Base-by-base conservation (phyloP, 345 rosid genomes). In the Bruguiera gymnorhiza region DNA sequence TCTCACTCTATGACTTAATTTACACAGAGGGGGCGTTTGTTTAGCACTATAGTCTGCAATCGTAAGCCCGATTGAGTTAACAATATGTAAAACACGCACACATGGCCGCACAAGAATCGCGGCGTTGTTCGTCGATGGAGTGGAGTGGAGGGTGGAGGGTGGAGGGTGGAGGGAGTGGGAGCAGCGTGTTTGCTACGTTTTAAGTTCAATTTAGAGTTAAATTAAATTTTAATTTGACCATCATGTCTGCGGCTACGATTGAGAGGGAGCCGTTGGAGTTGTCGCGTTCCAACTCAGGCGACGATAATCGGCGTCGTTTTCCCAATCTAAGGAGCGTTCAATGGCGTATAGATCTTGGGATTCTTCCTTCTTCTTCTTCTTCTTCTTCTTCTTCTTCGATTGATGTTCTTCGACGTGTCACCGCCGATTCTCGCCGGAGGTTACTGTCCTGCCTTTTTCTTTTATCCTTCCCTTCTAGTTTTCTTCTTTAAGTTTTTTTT, bases 361-460 rank as follows among this genome's bases (percentile, higher is more conserved):
- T 95, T 82, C 74, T 95, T 69, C 92, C 92, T 15, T 63, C 75
- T 39, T 81, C 81, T 2, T 62, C 75, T 11, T 72, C 87, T 68
- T 82, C 89, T 73, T 79, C 92, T 2, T 57, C 75, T 13, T 72
- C 87, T 68, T 83, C 89, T 73, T 79, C 92, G 1, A 53, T 88
- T 61, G 96, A 88, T 77, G 86, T 88, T 77, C 87, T 95, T 70
- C 97, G 97, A 1, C 80, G 83, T 59, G 89, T 82, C 64, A 87
- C 96, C 0, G 99, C 99, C 29, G 90, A 88, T 81, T 86, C 89
- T 73, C 86, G 99, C 71, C 68, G 99, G 74, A 83, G 97, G 99
- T 94, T 55, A 39, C 20, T 6, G 39, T 62, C 13, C 24, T 8
- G 27, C 13, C 29, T 61, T 54, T 30, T 37, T 27, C 29, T 16